These are phyloP conservation scores for Lactifluus piperatus DNA, from an alignment of 768 basidiomycete genomes.

Conservation along the genomic window DNA sequence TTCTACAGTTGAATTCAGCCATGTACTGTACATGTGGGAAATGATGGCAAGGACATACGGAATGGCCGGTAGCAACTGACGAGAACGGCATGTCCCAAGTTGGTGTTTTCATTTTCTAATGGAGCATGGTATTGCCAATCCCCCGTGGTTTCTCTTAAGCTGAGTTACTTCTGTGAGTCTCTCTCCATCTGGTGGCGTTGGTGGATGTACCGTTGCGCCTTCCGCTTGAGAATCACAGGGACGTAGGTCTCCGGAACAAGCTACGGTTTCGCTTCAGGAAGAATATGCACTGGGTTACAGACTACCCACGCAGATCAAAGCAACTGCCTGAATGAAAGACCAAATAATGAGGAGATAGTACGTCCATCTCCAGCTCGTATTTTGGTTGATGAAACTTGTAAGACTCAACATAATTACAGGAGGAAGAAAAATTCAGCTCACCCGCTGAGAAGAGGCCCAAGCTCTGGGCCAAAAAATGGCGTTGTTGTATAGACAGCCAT, in stretches of 20 bases:
- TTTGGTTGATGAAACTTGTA: conserved; percentile 28
- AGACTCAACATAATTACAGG: not conserved
- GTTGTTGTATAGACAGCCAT: conserved; percentile 47
- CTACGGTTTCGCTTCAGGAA: conserved; percentile 25
- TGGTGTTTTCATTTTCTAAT: conserved; percentile 41
- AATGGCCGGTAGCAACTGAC: conserved; percentile 67
- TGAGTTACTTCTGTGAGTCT: conserved; percentile 17
- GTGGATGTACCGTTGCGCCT: conserved; percentile 41
- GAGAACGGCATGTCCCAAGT: conserved; percentile 39
- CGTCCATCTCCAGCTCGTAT: conserved; percentile 66
- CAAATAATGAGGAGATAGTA: conserved; percentile 68
- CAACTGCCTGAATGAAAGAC: conserved; percentile 45
- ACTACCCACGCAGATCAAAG: conserved; percentile 42
- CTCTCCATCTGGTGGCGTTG: not conserved
- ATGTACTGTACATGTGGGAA: not conserved
- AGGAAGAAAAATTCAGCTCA: conserved; percentile 25
- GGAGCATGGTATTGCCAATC: conserved; percentile 49
- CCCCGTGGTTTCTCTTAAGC: conserved; percentile 47
- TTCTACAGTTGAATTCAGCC: conserved; percentile 32
- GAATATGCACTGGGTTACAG: not conserved
- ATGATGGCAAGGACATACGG: conserved; percentile 36
- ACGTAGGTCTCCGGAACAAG: conserved; percentile 67
- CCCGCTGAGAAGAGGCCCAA: conserved; percentile 53
- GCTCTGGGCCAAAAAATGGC: conserved; percentile 48
- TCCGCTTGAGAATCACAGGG: conserved; percentile 50